Conservation (phyloP, 176 grass and related monocot species). For the Lolium perenne region DNA sequence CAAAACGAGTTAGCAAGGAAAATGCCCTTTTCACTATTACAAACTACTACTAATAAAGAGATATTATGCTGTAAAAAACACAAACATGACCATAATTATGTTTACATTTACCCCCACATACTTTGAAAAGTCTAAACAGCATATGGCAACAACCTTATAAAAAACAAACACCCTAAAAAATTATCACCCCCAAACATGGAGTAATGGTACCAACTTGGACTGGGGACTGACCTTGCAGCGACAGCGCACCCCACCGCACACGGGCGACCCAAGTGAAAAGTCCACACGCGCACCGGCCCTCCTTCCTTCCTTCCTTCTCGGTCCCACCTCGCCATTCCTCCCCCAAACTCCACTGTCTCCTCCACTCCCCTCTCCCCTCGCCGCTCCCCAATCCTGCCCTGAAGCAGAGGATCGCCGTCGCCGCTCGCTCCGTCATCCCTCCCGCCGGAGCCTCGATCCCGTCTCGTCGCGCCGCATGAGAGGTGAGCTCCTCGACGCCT, state of each 20-base stretch:
- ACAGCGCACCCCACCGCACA: slow-evolving; percentile 15
- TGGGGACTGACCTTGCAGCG: slow-evolving; percentile 18
- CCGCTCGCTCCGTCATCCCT: background rate
- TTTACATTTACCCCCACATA: too few species aligned
- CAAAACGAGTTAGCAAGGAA: too few species aligned
- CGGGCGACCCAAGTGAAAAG: slow-evolving; percentile 13
- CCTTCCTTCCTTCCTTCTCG: background rate
- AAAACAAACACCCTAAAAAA: too few species aligned
- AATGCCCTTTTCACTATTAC: too few species aligned
- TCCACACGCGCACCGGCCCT: slow-evolving; percentile 20
- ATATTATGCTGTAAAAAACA: too few species aligned
- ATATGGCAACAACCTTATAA: too few species aligned
- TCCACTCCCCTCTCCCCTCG: slow-evolving; percentile 13
- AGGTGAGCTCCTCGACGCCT: slow-evolving; percentile 23
- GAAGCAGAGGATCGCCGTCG: background rate
- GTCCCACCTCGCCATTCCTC: background rate
- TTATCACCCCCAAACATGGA: too few species aligned
- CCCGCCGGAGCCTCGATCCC: background rate
- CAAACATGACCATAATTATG: too few species aligned
- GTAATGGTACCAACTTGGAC: background rate
- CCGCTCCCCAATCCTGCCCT: slow-evolving; percentile 20
- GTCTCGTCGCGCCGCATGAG: background rate
- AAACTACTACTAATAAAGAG: too few species aligned
- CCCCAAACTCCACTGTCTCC: slow-evolving; percentile 16
- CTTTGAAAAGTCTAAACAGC: too few species aligned